Evolutionary conservation across 371 early-diverging fungal genomes (phyloP), one percentile per base, ranked within the genome.

Genomic region (Thermomucor indicae-seudaticae): DNA sequence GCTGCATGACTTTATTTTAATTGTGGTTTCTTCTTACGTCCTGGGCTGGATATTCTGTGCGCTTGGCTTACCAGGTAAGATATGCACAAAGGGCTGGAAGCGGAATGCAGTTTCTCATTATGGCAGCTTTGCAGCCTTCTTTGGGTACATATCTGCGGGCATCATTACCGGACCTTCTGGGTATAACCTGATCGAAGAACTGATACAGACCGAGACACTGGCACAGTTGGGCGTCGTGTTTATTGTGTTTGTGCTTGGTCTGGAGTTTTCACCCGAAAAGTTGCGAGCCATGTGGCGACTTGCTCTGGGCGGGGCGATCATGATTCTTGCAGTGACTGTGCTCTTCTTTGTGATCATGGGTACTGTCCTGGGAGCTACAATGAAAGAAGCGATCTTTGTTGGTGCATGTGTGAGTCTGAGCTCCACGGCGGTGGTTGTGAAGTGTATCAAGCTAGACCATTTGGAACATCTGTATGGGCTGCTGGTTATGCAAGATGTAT

Each of bases 91-190:
- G 16, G 25, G 30, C 27, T 16, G 27, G 38, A 47, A 27, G 10
- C 7, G 42, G 42, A 20, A 47, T 44, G 24, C 24, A 32, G 24
- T 30, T 47, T 60, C 30, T 30, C 28, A 12, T n/a, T 38, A 38
- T 50, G 41, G 20, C 29, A 16, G 25, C 23, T 22, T 47, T 20
- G 8, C 42, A 65, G 71, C 78, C 16, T 84, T 84, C 57, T 80
- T 84, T 64, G 85, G 85, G 5, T 80, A 83, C 30, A 74, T 84
- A 23, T 30, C 78, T 12, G 80, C 83, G n/a, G 85, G 85, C 16
- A 58, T 73, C 22, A 10, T 80, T 5, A 60, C 74, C 17, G 81
- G 82, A 1, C 80, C 81, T 1, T 64, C 73, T 1, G 74, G 74
- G 4, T 75, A 65, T 24, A 81, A 80, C 50, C 42, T 64, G 11